Percentiles rank a stretch among this genome's conserved stretches.
Evolutionary conservation across 345 rosid species (phyloP).

Genomic region (Brassica cretica): DNA sequence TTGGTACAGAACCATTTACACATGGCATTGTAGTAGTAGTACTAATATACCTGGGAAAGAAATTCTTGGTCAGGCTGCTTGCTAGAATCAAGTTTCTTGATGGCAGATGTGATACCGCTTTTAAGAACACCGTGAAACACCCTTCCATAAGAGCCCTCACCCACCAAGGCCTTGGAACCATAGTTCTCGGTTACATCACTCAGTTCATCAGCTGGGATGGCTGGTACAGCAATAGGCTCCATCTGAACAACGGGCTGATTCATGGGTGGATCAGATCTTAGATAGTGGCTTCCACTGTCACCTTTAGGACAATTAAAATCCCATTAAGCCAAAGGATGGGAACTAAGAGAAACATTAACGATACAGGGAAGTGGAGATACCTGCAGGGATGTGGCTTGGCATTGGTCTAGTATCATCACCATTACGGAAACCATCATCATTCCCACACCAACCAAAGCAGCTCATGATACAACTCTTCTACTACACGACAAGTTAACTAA

Average conservation of each 20-base stretch:
- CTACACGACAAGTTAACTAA: background rate
- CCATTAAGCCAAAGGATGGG: background rate
- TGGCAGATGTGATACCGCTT: constrained; percentile 63
- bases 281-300: constrained; percentile 46
- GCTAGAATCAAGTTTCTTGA: constrained; percentile 86
- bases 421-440: constrained; percentile 43
- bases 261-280: constrained; percentile 42
- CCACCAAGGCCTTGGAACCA: constrained; percentile 63
- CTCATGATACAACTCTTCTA: constrained; percentile 43
- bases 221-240: constrained; percentile 57
- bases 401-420: constrained; percentile 44
- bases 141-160: constrained; percentile 93
- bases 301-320: constrained; percentile 38
- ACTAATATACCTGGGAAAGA: constrained; percentile 65
- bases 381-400: constrained; percentile 45
- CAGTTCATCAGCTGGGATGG: constrained; percentile 54
- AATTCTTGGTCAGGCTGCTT: constrained; percentile 89
- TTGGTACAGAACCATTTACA: background rate
- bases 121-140: constrained; percentile 71
- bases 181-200: constrained; percentile 69
- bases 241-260: constrained; percentile 44
- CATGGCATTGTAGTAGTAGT: too few species aligned
- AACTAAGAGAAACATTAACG: constrained; percentile 11
- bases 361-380: constrained; percentile 31
- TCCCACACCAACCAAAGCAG: constrained; percentile 66